A percentile compares a stretch with the other conserved stretches of the same genome.
These are phyloP conservation scores for Conringia planisiliqua DNA, from an alignment of 345 rosid species.

Conservation along the genomic window DNA sequence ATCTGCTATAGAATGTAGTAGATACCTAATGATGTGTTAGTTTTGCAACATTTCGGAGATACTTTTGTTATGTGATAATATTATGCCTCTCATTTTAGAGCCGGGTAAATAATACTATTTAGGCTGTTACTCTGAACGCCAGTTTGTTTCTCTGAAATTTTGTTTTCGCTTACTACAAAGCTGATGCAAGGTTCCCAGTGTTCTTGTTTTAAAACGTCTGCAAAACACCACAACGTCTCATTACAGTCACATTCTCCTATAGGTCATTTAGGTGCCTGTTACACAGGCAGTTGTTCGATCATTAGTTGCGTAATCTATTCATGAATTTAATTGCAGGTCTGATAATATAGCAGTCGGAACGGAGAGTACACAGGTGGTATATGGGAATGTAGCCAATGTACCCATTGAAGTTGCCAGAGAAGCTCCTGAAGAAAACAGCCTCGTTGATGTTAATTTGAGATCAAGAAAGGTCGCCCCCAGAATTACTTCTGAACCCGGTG, in stretches of 20 bases:
- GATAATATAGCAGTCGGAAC: conserved; percentile 43
- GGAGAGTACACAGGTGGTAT: conserved; percentile 26
- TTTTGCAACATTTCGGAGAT: too few species aligned
- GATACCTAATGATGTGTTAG: background rate
- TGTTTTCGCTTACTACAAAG: background rate
- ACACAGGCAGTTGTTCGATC: background rate
- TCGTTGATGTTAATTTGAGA: conserved; percentile 10
- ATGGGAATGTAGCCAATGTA: conserved; percentile 36
- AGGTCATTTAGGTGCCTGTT: too few species aligned
- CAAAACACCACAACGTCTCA: background rate
- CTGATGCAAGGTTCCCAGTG: background rate
- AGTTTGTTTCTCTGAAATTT: background rate
- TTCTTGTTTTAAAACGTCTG: background rate
- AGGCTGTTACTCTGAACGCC: too few species aligned
- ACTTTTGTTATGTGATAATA: too few species aligned
- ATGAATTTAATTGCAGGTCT: conserved; percentile 41
- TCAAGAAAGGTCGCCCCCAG: conserved; percentile 13
- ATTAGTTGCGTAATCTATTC: background rate
- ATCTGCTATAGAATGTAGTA: background rate
- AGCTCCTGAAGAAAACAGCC: conserved; percentile 14
- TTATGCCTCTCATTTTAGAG: too few species aligned
- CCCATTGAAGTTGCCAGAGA: conserved; percentile 26
- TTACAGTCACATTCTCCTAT: background rate
- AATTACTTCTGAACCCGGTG: conserved; percentile 19
- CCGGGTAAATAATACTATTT: too few species aligned